Conservation (phyloP, 169 alveolate species). For the Amoebophrya sp. region DNA sequence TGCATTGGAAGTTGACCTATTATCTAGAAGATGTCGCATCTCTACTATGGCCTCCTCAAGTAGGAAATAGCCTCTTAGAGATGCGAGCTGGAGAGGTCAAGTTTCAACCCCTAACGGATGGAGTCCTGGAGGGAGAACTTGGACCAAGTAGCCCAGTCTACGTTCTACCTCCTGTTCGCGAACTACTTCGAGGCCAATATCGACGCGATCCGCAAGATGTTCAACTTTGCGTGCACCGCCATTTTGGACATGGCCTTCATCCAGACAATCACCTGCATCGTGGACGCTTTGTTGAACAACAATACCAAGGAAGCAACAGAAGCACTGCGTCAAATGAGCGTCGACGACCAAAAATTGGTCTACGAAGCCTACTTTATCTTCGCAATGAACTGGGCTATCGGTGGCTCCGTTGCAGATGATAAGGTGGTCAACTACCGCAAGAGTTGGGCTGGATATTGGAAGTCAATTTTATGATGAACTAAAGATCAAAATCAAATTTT, state of each 20-base stretch:
- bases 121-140: slow-evolving; percentile 83
- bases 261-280: slow-evolving; percentile 75
- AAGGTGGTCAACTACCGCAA: slow-evolving; percentile 63
- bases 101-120: too few species aligned
- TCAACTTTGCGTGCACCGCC: slow-evolving; percentile 71
- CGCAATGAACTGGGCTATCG: slow-evolving; percentile 91
- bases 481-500: too few species aligned
- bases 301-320: slow-evolving; percentile 68
- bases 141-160: slow-evolving; percentile 77
- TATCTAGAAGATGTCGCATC: too few species aligned
- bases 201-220: slow-evolving; percentile 63
- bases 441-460: too few species aligned
- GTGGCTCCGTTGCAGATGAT: slow-evolving; percentile 87
- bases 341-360: slow-evolving; percentile 78
- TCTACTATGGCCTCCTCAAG: too few species aligned
- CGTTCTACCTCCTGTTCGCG: slow-evolving; percentile 72
- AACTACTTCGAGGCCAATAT: slow-evolving; percentile 68
- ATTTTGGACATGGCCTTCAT: slow-evolving; percentile 77
- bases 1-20: too few species aligned
- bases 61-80: too few species aligned
- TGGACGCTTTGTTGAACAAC: slow-evolving; percentile 70
- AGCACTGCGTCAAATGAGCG: slow-evolving; percentile 60
- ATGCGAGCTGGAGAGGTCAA: too few species aligned
- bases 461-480: too few species aligned
- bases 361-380: slow-evolving; percentile 84